Percentiles rank a stretch among this genome's conserved stretches.
These are phyloP conservation scores for Pisolithus albus DNA, from an alignment of 768 basidiomycete genomes.

Conservation along the genomic window DNA sequence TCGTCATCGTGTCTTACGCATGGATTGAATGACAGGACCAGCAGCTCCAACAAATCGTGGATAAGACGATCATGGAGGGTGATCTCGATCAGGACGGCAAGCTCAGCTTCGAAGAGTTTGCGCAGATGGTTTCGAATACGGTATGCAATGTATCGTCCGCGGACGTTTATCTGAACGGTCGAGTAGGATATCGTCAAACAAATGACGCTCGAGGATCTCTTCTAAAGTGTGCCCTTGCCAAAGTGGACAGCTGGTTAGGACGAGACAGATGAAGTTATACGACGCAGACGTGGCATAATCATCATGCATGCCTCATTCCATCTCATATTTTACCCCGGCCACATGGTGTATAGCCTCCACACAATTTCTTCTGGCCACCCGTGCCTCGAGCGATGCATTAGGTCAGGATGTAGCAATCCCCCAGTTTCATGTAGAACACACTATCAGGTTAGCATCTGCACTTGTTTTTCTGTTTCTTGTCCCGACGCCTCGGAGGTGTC, in stretches of 20 bases:
- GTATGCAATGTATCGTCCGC: constrained; percentile 36
- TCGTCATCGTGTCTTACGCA: not conserved
- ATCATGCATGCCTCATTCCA: not conserved
- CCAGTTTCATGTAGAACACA: too few relatives aligned
- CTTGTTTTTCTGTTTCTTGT: too few relatives aligned
- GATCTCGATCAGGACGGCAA: constrained; percentile 98
- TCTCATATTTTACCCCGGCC: too few relatives aligned
- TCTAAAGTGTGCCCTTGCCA: constrained; percentile 36
- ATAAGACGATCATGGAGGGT: constrained; percentile 99
- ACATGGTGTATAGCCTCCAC: too few relatives aligned
- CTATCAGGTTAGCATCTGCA: too few relatives aligned
- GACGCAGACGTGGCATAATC: not conserved
- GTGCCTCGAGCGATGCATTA: too few relatives aligned
- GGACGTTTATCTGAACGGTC: not conserved
- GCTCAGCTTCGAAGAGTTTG: constrained; percentile 95
- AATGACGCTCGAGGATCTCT: constrained; percentile 94
- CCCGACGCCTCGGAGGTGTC: too few relatives aligned
- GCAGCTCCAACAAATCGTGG: constrained; percentile 98
- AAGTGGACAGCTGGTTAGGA: not conserved
- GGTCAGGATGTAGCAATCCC: too few relatives aligned
- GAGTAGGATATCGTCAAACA: constrained; percentile 94
- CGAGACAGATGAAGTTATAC: not conserved
- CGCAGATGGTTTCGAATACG: constrained; percentile 94
- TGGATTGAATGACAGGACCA: constrained; percentile 61
- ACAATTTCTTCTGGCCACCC: too few relatives aligned